Percentiles rank a stretch among this genome's conserved stretches.
Conservation (phyloP, 1,139 yeast species). For the Candida sp. region DNA sequence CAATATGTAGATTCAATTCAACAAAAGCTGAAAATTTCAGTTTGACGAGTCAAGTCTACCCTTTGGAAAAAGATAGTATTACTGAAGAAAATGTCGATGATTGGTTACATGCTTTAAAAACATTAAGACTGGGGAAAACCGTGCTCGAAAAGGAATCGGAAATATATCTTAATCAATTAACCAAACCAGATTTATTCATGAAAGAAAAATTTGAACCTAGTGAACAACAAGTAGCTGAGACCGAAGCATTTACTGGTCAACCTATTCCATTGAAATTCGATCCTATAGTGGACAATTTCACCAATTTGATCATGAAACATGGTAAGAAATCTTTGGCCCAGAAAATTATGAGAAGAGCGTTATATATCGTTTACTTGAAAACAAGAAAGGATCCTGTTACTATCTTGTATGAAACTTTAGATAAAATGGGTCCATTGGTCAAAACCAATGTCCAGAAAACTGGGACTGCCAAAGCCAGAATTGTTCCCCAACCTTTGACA, state of each 20-base stretch:
- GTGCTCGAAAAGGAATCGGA: conserved; percentile 38
- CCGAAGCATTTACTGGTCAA: conserved; percentile 43
- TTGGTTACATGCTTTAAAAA: conserved; percentile 61
- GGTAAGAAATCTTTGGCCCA: conserved; percentile 88
- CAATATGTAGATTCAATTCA: conserved; percentile 1
- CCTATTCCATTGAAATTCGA: conserved; percentile 65
- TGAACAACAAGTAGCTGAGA: conserved; percentile 56
- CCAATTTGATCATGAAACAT: conserved; percentile 87
- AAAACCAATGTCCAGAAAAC: conserved; percentile 76
- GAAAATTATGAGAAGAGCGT: conserved; percentile 68
- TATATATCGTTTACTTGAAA: conserved; percentile 74
- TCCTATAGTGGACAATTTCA: conserved; percentile 70
- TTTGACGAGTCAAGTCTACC: conserved; percentile 38
- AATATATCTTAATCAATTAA: conserved; percentile 39
- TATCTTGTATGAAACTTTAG: conserved; percentile 70
- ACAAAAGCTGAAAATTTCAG: conserved; percentile 10
- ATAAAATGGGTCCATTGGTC: conserved; percentile 82
- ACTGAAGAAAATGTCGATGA: conserved; percentile 60
- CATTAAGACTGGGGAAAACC: conserved; percentile 42
- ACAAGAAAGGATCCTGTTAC: conserved; percentile 75
- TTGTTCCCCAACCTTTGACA: conserved; percentile 80
- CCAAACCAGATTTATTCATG: conserved; percentile 33
- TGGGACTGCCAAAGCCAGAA: conserved; percentile 78
- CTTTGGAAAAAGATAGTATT: conserved; percentile 34
- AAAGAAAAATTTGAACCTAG: conserved; percentile 51